These are phyloP conservation scores for Lentinula aciculospora DNA, from an alignment of 768 basidiomycete genomes.

Conservation along the genomic window DNA sequence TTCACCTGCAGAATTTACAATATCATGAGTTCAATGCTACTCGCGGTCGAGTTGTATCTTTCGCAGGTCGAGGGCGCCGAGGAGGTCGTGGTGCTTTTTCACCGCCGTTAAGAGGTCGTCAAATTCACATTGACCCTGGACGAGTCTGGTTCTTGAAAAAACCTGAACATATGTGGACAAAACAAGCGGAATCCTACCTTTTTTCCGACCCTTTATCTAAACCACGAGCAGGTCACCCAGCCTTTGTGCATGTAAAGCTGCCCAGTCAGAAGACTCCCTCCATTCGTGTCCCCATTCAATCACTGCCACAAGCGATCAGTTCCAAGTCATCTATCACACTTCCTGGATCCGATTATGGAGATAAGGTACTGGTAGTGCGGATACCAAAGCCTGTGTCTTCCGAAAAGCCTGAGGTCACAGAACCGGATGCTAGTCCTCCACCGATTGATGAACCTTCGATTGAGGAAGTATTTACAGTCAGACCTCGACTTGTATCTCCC, in stretches of 20 bases:
- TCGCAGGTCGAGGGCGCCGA: constrained; percentile 39
- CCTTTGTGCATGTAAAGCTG: constrained; percentile 56
- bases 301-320: constrained; percentile 15
- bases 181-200: constrained; percentile 72
- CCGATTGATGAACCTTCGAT: constrained; percentile 31
- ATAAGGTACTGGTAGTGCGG: constrained; percentile 46
- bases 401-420: constrained; percentile 23
- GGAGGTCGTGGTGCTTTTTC: constrained; percentile 40
- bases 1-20: constrained; percentile 9
- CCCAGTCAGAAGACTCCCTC: constrained; percentile 42
- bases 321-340: constrained; percentile 14
- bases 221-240: constrained; percentile 50
- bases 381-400: constrained; percentile 40
- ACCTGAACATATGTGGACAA: constrained; percentile 80
- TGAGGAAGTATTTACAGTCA: constrained; percentile 57
- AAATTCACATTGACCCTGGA: constrained; percentile 26
- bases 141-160: constrained; percentile 70
- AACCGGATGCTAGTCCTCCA: constrained; percentile 9
- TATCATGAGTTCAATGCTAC: constrained; percentile 29
- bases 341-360: constrained; percentile 32
- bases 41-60: constrained; percentile 42
- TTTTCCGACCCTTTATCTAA: constrained; percentile 58
- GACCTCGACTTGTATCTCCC: constrained; percentile 39
- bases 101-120: constrained; percentile 24
- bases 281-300: constrained; percentile 30